Evolutionary conservation across 495 filamentous ascomycete species (phyloP), one percentile per base, ranked within the genome.

Genomic region (Friedmanniomyces endolithicus): DNA sequence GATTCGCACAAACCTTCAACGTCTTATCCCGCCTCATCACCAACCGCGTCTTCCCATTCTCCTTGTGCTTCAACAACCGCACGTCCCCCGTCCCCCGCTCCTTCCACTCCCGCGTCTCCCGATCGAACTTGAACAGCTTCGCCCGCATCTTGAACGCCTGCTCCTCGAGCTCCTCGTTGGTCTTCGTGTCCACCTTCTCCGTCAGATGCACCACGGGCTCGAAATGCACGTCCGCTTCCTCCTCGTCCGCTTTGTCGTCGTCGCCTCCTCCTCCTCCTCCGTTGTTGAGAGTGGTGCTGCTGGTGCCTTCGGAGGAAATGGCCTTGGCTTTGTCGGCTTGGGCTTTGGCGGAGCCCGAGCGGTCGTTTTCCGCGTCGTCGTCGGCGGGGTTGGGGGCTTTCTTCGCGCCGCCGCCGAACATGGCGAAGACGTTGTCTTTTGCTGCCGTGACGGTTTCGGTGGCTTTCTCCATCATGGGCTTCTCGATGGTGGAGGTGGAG

Each of bases 21-120:
- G 94, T 97, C 85, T 96, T 95, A 74, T 99, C 94, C 67, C 94
- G 78, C 71, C 94, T 84, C 94, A 99, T 99, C 63, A 99, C 92
- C 59, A 99, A 77, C 56, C 94, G 81, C 52, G 88, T 95, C 84
- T 97, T 99, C 69, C 84, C 83, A 70, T 94, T 97, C 74, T 97
- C 92, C 78, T 85, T 86, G 75, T 99, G 94, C 81, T 96, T 99
- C 65, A 99, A 76, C 66, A 99, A 74, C 66, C 89, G 80, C 56
- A 99, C 89, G 65, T 96, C 90, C 63, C 94, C 94, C 53, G 92
- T 97, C 50, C 94, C 94, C 67, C 94, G 85, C 79, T 99, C 94
- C 79, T 97, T 99, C 94, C 94, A 99, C 74, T 96, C 92, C 70
- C 86, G 81, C 59, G 75, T 74, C 7, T 94, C 88, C 48, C 83